Evolutionary conservation across 352 stramenopile genomes (phyloP).

Genomic region (Phytophthora syringae): DNA sequence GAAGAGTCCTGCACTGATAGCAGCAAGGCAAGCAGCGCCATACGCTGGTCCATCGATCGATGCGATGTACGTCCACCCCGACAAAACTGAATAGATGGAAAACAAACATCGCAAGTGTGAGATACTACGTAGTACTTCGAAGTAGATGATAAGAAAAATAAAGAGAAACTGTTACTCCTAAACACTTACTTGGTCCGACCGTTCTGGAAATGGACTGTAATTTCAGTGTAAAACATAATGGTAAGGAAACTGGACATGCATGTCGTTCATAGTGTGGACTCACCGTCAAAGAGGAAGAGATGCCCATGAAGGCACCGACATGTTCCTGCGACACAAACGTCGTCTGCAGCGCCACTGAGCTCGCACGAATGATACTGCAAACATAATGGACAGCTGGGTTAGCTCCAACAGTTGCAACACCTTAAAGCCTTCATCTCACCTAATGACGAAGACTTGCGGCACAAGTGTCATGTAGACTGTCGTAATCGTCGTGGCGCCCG

Average conservation of each 20-base stretch:
- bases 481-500: constrained; percentile 50
- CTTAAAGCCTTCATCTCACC: constrained; percentile 31
- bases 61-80: constrained; percentile 76
- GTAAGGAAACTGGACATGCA: constrained; percentile 9
- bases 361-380: constrained; percentile 80
- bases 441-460: constrained; percentile 76
- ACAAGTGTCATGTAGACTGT: constrained; percentile 65
- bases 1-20: constrained; percentile 61
- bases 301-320: constrained; percentile 79
- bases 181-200: constrained; percentile 67
- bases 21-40: constrained; percentile 68
- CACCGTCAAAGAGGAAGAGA: constrained; percentile 83
- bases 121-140: too few species aligned
- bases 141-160: neutral
- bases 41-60: constrained; percentile 76
- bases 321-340: constrained; percentile 72
- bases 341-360: constrained; percentile 77
- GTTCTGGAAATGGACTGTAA: constrained; percentile 82
- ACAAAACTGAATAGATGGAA: constrained; percentile 56
- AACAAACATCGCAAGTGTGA: neutral
- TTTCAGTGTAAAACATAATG: constrained; percentile 1
- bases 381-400: constrained; percentile 4
- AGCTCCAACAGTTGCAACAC: constrained; percentile 2
- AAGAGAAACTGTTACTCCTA: neutral
- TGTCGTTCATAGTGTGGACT: neutral